Evolutionary conservation across 306 rosid species (phyloP).

Genomic region (Hippophae rhamnoides): DNA sequence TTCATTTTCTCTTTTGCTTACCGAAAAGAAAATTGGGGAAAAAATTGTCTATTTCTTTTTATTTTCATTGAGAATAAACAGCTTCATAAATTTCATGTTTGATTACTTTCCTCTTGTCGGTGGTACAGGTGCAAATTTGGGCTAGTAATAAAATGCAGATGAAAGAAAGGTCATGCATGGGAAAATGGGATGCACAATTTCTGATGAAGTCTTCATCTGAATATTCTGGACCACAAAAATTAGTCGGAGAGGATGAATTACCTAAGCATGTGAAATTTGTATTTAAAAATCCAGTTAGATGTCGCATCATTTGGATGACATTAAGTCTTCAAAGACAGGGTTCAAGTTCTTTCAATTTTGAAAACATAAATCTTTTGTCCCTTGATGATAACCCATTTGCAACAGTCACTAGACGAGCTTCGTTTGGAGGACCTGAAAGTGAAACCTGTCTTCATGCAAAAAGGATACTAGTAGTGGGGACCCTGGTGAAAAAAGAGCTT

Average conservation of each 20-base stretch:
- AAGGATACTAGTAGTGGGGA: conserved; percentile 79
- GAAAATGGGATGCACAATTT: conserved; percentile 95
- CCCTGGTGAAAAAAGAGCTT: conserved; percentile 45
- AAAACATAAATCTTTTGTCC: conserved; percentile 64
- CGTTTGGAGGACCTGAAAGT: conserved; percentile 73
- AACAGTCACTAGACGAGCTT: conserved; percentile 56
- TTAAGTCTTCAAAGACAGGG: conserved; percentile 74
- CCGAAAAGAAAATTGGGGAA: no score
- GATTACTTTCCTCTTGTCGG: conserved; percentile 14
- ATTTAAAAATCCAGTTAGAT: conserved; percentile 69
- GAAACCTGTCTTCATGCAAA: conserved; percentile 89
- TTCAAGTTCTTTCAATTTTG: conserved; percentile 67
- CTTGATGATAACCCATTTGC: conserved; percentile 89
- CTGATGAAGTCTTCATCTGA: conserved; percentile 58
- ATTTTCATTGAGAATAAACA: no score
- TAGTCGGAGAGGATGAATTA: conserved; percentile 36
- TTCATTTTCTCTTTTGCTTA: no score
- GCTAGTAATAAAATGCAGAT: conserved; percentile 83
- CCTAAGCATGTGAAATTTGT: conserved; percentile 78
- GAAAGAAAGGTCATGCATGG: conserved; percentile 86
- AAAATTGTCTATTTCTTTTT: no score
- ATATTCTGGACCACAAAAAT: conserved; percentile 58
- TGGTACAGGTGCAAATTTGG: conserved; percentile 87
- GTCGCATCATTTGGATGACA: conserved; percentile 89
- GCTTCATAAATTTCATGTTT: background rate